Conservation (phyloP, 2,329 filamentous ascomycete genomes). For the Tolypocladium inflatum region DNA sequence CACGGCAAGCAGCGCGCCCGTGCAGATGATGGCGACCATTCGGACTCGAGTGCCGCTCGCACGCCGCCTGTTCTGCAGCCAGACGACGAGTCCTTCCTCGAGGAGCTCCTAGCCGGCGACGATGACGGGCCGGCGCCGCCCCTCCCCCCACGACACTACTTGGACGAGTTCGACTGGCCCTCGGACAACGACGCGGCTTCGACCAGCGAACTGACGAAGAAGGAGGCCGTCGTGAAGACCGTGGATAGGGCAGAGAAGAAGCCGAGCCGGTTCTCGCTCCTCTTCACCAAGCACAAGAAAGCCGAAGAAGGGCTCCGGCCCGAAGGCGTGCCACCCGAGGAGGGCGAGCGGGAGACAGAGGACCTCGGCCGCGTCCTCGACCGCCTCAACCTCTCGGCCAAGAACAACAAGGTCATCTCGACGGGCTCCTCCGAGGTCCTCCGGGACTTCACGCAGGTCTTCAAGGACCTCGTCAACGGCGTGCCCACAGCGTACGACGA, state of each 20-base stretch:
- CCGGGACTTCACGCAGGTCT: constrained; percentile 75
- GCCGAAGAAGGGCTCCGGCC: constrained; percentile 24
- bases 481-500: constrained; percentile 91
- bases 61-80: constrained; percentile 39
- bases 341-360: constrained; percentile 45
- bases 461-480: constrained; percentile 87
- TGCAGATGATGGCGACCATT: constrained; percentile 5
- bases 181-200: constrained; percentile 20
- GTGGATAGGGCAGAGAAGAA: constrained; percentile 23
- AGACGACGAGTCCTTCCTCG: constrained; percentile 50
- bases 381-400: constrained; percentile 70
- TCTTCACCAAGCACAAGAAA: constrained; percentile 29
- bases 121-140: constrained; percentile 38
- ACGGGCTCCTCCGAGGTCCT: constrained; percentile 75
- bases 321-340: constrained; percentile 26
- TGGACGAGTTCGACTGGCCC: constrained; percentile 40
- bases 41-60: not conserved
- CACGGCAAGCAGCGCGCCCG: constrained; percentile 4
- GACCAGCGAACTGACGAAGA: constrained; percentile 12
- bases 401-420: constrained; percentile 81
- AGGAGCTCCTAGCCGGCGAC: constrained; percentile 37
- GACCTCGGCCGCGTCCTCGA: constrained; percentile 77
- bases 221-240: constrained; percentile 13
- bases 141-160: constrained; percentile 43
- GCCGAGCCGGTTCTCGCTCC: constrained; percentile 22